Conservation (phyloP, 139 green algal species). For the Volvox reticuliferus region DNA sequence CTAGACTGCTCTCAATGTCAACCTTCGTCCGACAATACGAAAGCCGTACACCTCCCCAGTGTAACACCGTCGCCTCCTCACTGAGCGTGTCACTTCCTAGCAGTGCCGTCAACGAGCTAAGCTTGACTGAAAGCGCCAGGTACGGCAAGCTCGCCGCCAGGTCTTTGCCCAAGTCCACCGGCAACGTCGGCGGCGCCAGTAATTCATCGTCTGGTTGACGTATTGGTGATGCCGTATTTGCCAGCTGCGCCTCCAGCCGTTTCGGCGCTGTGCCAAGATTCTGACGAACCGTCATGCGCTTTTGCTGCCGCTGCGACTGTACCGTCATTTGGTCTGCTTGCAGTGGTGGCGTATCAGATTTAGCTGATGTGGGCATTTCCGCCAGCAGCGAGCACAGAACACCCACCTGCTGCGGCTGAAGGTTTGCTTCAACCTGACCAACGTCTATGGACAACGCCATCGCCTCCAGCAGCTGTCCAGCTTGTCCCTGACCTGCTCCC, state of each 20-base stretch:
- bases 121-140: not conserved
- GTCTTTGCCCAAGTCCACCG: not conserved
- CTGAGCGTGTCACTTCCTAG: slow-evolving; percentile 35
- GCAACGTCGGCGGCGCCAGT: not conserved
- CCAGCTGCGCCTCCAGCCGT: not conserved
- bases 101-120: not conserved
- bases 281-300: not conserved
- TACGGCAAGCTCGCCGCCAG: not conserved
- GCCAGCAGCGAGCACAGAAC: slow-evolving; percentile 27
- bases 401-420: slow-evolving; percentile 46
- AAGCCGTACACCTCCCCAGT: slow-evolving; percentile 10
- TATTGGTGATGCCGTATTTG: too few relatives aligned
- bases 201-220: not conserved
- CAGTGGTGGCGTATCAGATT: not conserved
- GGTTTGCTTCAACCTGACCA: not conserved
- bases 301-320: too few relatives aligned
- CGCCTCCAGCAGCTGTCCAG: not conserved
- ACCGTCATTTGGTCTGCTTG: not conserved
- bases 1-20: not conserved
- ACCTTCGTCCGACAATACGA: not conserved
- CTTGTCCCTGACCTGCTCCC: not conserved
- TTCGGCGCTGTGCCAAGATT: not conserved
- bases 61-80: slow-evolving; percentile 34
- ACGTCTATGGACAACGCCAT: not conserved
- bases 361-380: not conserved